A percentile compares a stretch with the other conserved stretches of the same genome.
These are phyloP conservation scores for Aspergillus carbonarius DNA, from an alignment of 2,329 filamentous ascomycete species.

Conservation along the genomic window DNA sequence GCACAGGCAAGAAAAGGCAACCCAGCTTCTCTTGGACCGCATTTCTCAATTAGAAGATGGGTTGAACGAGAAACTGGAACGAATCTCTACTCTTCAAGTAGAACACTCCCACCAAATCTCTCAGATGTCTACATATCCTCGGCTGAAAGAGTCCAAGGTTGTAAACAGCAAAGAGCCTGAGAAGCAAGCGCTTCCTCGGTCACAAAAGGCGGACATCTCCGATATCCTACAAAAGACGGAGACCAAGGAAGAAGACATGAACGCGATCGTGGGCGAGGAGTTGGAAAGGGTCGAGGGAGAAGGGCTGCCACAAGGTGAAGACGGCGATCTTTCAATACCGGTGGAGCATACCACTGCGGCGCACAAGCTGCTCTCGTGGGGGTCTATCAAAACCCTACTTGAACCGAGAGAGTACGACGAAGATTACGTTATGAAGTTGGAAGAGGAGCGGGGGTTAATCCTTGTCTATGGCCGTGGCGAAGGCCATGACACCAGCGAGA, in stretches of 20 bases:
- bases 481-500: conserved; percentile 61
- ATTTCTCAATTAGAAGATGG: conserved; percentile 33
- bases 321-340: conserved; percentile 69
- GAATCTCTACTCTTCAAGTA: conserved; percentile 19
- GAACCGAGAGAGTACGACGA: conserved; percentile 57
- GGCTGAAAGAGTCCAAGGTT: conserved; percentile 3
- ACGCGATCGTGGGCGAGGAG: conserved; percentile 5
- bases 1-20: conserved; percentile 42
- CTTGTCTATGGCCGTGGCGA: conserved; percentile 78
- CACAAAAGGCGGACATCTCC: conserved; percentile 26
- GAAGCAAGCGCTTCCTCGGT: conserved; percentile 16
- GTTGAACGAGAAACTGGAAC: conserved; percentile 26
- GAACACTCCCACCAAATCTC: conserved; percentile 17
- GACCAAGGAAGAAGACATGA: conserved; percentile 13
- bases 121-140: conserved; percentile 2
- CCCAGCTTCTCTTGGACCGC: conserved; percentile 38
- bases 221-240: conserved; percentile 15
- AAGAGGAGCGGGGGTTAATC: conserved; percentile 71
- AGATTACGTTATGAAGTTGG: conserved; percentile 71
- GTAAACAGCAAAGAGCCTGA: conserved; percentile 9
- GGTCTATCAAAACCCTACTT: conserved; percentile 65
- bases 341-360: conserved; percentile 89
- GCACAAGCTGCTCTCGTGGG: conserved; percentile 74
- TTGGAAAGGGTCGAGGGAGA: neutral
- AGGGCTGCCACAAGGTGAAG: conserved; percentile 25